Conservation (phyloP, 2,329 filamentous ascomycete species). For the Paramyrothecium sp. region DNA sequence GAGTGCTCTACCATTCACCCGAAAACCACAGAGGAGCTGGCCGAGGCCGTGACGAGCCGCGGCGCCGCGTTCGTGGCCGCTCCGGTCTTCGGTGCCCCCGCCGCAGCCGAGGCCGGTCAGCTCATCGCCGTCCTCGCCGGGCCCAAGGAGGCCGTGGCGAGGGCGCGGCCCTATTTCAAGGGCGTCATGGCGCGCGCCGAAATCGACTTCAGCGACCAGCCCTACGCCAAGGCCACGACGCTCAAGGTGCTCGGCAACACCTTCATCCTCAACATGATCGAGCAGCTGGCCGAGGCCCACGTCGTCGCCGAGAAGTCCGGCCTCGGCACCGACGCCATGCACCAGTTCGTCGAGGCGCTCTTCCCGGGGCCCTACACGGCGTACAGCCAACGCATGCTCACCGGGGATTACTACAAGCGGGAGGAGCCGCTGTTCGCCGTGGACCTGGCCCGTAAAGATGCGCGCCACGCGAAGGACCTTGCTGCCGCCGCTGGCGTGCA, state of each 20-base stretch:
- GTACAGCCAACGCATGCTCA: constrained; percentile 72
- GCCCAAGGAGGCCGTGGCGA: constrained; percentile 55
- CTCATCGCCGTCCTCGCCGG: constrained; percentile 75
- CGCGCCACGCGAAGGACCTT: constrained; percentile 68
- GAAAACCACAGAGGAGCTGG: constrained; percentile 69
- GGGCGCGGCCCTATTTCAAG: constrained; percentile 67
- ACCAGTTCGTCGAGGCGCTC: constrained; percentile 69
- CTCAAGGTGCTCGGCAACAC: constrained; percentile 86
- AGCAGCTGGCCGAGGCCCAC: constrained; percentile 75
- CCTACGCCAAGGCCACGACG: constrained; percentile 65
- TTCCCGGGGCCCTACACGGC: constrained; percentile 74
- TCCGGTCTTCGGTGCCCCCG: constrained; percentile 69
- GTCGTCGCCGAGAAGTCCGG: constrained; percentile 79
- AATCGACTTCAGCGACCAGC: constrained; percentile 69
- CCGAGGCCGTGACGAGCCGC: constrained; percentile 51
- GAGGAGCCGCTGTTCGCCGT: constrained; percentile 81
- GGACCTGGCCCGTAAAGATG: constrained; percentile 81
- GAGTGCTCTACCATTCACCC: constrained; percentile 90
- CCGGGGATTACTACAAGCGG: constrained; percentile 73
- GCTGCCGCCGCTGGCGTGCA: constrained; percentile 61
- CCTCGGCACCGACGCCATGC: constrained; percentile 67
- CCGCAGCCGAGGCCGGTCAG: constrained; percentile 67
- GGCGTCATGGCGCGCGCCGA: constrained; percentile 69
- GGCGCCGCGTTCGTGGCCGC: constrained; percentile 74
- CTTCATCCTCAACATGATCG: constrained; percentile 80